Evolutionary conservation across 306 rosid species (phyloP).

Genomic region (Carpinus viminea): DNA sequence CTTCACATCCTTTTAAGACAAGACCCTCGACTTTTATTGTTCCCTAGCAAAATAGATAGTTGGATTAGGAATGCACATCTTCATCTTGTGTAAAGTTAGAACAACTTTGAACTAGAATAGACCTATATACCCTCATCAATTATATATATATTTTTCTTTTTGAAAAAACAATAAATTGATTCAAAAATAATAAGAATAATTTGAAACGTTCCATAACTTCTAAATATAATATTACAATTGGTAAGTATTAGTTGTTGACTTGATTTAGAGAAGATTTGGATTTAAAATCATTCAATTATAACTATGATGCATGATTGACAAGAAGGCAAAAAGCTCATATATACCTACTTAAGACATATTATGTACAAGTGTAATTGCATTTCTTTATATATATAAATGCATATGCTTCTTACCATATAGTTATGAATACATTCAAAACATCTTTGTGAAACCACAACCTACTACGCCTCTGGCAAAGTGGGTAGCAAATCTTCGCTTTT

Average conservation of each 20-base stretch:
- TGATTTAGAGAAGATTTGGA: too few species aligned
- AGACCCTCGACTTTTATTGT: background rate
- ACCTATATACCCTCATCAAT: background rate
- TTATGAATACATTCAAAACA: background rate
- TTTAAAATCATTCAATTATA: too few species aligned
- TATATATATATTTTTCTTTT: too few species aligned
- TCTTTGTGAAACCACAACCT: slow-evolving; percentile 15
- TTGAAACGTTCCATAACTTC: too few species aligned
- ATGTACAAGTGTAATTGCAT: background rate
- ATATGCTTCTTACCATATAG: background rate
- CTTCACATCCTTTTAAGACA: background rate
- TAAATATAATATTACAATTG: background rate
- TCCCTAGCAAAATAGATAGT: background rate
- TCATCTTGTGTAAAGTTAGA: background rate
- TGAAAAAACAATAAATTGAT: background rate
- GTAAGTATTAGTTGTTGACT: background rate
- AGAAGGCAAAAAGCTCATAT: background rate
- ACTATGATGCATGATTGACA: background rate
- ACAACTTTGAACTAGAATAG: background rate
- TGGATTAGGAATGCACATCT: background rate
- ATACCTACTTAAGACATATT: background rate
- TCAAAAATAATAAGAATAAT: background rate
- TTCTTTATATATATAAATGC: too few species aligned
- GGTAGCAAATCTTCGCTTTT: background rate
- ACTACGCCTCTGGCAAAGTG: slow-evolving; percentile 13